phyloP scores from a whole-genome alignment of 495 filamentous ascomycete genomes.

The Xylaria bambusicola region DNA sequence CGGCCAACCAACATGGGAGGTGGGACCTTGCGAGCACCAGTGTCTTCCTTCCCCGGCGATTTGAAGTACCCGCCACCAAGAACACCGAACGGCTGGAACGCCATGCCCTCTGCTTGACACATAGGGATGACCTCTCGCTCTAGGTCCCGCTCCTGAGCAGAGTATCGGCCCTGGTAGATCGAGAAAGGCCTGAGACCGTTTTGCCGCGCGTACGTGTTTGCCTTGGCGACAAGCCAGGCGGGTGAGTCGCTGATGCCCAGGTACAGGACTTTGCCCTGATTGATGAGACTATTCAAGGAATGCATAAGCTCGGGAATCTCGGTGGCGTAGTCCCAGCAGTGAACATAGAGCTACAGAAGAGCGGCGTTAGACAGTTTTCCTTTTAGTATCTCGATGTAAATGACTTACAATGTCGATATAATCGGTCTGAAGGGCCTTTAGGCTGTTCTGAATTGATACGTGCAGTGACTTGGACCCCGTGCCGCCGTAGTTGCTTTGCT shows the following conservation, averaged over 20 bases:
- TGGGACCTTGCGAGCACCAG: conserved; percentile 17
- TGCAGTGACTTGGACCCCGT: conserved; percentile 55
- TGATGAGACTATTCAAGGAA: conserved; percentile 52
- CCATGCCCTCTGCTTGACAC: conserved; percentile 62
- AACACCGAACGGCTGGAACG: conserved; percentile 54
- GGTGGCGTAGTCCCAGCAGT: conserved; percentile 61
- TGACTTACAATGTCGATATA: conserved; percentile 55
- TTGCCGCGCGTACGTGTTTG: conserved; percentile 60
- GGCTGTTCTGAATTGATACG: conserved; percentile 44
- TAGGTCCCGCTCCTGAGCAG: conserved; percentile 53
- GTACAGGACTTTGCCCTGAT: conserved; percentile 60
- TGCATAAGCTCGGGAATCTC: conserved; percentile 64
- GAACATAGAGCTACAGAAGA: conserved; percentile 43
- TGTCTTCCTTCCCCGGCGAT: conserved; percentile 29
- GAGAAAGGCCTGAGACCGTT: conserved; percentile 56
- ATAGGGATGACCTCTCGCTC: conserved; percentile 64
- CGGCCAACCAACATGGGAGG: conserved; percentile 4
- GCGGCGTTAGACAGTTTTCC: not conserved
- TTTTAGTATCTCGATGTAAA: not conserved
- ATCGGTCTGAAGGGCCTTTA: conserved; percentile 55
- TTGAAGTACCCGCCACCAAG: conserved; percentile 57
- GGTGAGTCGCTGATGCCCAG: conserved; percentile 62
- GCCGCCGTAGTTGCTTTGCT: conserved; percentile 53
- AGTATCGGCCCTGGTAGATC: conserved; percentile 61
- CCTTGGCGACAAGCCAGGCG: conserved; percentile 59